These are phyloP conservation scores for Coleophoma eucalyptorum DNA, from an alignment of 2,329 filamentous ascomycete species.

Conservation along the genomic window DNA sequence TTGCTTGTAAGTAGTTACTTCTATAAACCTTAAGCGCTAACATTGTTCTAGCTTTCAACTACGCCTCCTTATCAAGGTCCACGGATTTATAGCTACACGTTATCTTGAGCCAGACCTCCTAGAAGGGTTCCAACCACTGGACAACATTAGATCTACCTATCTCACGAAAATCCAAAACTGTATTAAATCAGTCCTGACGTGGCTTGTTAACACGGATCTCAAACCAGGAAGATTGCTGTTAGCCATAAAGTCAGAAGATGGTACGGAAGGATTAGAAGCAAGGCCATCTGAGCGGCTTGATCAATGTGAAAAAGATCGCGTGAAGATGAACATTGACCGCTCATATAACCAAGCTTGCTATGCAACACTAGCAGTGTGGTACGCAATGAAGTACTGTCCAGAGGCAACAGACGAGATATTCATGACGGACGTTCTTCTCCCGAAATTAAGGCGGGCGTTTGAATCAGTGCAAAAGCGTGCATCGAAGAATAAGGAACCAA, in stretches of 20 bases:
- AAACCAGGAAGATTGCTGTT: slow-evolving; percentile 8
- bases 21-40: neutral
- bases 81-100: slow-evolving; percentile 9
- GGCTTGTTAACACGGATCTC: slow-evolving; percentile 12
- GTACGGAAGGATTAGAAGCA: neutral
- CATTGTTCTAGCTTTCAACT: slow-evolving; percentile 9
- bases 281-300: slow-evolving; percentile 7
- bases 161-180: slow-evolving; percentile 1
- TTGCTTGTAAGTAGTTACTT: slow-evolving; percentile 8
- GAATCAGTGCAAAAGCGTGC: slow-evolving; percentile 10
- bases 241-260: slow-evolving; percentile 4
- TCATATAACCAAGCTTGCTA: slow-evolving; percentile 17
- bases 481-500: slow-evolving; percentile 10
- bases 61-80: slow-evolving; percentile 10
- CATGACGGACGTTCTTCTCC: slow-evolving; percentile 4
- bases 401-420: slow-evolving; percentile 5
- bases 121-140: slow-evolving; percentile 4
- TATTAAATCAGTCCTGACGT: slow-evolving; percentile 5
- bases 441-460: slow-evolving; percentile 6
- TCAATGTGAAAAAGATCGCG: slow-evolving; percentile 7
- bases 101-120: slow-evolving; percentile 10
- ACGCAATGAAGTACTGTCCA: slow-evolving; percentile 12
- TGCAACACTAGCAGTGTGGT: slow-evolving; percentile 14
- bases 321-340: slow-evolving; percentile 8
- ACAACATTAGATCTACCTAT: slow-evolving; percentile 8